Evolutionary conservation across 139 green algal genomes (phyloP).

Genomic region (Chlamydomonas sp.): DNA sequence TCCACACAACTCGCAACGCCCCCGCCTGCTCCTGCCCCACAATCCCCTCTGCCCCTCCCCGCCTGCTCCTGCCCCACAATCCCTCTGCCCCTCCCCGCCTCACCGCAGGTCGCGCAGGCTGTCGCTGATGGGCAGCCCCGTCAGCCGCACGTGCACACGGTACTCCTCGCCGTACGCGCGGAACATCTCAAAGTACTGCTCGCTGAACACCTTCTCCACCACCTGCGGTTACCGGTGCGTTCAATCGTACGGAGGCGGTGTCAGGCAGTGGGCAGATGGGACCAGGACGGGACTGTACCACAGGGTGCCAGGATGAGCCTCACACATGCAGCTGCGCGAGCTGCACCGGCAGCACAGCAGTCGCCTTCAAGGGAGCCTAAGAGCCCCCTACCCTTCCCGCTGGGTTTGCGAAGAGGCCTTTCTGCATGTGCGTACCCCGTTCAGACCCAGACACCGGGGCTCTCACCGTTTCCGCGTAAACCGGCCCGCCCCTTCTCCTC

Average conservation of each 20-base stretch:
- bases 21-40: neutral
- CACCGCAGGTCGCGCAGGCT: conserved; percentile 93
- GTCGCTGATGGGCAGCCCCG: conserved; percentile 88
- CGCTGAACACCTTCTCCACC: conserved; percentile 63
- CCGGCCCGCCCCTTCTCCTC: too few relatives aligned
- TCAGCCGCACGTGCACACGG: conserved; percentile 89
- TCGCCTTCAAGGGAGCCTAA: too few relatives aligned
- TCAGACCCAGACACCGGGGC: too few relatives aligned
- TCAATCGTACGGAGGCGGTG: neutral
- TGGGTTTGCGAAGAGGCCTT: too few relatives aligned
- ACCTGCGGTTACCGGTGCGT: conserved; percentile 42
- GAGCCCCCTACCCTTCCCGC: too few relatives aligned
- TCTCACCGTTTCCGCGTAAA: too few relatives aligned
- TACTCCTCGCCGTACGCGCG: conserved; percentile 57
- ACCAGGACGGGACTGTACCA: too few relatives aligned
- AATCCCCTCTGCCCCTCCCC: neutral
- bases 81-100: neutral
- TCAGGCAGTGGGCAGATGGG: too few relatives aligned
- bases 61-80: neutral
- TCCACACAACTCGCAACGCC: neutral
- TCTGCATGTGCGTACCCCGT: too few relatives aligned
- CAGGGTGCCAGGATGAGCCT: too few relatives aligned
- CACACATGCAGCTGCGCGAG: too few relatives aligned
- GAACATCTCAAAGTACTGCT: conserved; percentile 40
- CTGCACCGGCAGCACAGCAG: too few relatives aligned